Percentiles rank a stretch among this genome's conserved stretches.
Conservation (phyloP, 805 yeast genomes). For the Clavispora vitiphila region DNA sequence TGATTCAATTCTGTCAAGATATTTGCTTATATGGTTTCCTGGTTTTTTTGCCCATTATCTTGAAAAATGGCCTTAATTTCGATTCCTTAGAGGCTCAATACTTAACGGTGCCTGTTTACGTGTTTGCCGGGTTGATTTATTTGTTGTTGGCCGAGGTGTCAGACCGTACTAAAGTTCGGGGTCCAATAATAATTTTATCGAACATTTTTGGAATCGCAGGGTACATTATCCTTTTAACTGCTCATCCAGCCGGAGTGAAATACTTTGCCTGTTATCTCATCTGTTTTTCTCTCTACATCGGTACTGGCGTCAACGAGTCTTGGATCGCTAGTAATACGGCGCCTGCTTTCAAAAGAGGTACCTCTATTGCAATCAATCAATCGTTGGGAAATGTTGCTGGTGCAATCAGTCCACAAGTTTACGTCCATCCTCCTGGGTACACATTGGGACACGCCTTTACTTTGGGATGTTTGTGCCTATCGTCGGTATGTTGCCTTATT, state of each 20-base stretch:
- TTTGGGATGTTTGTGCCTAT: slow-evolving; percentile 25
- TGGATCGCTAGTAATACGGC: slow-evolving; percentile 43
- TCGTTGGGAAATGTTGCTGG: slow-evolving; percentile 44
- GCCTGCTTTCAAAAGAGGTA: slow-evolving; percentile 38
- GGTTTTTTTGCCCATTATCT: slow-evolving; percentile 37
- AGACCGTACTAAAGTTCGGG: slow-evolving; percentile 24
- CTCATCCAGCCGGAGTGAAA: slow-evolving; percentile 23
- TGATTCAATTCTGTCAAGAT: slow-evolving; percentile 44
- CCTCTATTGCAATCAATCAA: slow-evolving; percentile 39
- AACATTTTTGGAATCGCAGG: slow-evolving; percentile 27
- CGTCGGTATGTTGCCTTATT: not conserved
- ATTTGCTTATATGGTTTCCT: slow-evolving; percentile 38
- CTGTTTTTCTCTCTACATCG: slow-evolving; percentile 30
- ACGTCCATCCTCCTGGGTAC: slow-evolving; percentile 32
- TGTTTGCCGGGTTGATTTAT: slow-evolving; percentile 24
- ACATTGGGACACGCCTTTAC: slow-evolving; percentile 37
- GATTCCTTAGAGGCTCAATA: slow-evolving; percentile 3
- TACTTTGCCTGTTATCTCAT: slow-evolving; percentile 35
- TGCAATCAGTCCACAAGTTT: slow-evolving; percentile 40
- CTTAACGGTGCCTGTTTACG: slow-evolving; percentile 2
- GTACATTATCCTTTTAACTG: slow-evolving; percentile 25
- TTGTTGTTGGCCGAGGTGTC: slow-evolving; percentile 19
- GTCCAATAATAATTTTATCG: slow-evolving; percentile 24
- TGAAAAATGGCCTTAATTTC: slow-evolving; percentile 27
- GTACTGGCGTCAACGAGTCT: slow-evolving; percentile 35